Base-by-base conservation (phyloP, 148 eudicot species). In the Salicornia ramosissima region DNA sequence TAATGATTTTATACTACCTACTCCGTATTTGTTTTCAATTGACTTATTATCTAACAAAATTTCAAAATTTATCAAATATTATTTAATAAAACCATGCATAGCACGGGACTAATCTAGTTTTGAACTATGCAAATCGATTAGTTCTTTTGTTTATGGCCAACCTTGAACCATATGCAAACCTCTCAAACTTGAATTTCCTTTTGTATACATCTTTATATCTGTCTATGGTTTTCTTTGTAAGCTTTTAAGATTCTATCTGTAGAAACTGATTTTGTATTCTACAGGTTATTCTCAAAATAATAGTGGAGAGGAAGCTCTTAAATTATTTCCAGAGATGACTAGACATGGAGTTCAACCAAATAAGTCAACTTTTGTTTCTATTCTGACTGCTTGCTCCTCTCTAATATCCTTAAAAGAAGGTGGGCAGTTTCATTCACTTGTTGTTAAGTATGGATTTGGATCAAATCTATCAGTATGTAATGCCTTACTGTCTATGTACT, bases 221-320 rank as follows among this genome's bases (percentile, higher is more conserved):
- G 14, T 10, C 43, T 33, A 31, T 65, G 36, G 29, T 14, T 65
- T 26, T 28, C 30, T 5, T 45, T 19, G 53, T 34, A 25, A 1
- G 8, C 40, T 14, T n/a, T 49, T 19, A 15, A 34, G 28, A 7
- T 62, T 5, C 28, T 39, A 14, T n/a, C 9, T 1, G 9, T 16
- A 22, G 30, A 52, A 30, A 53, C 47, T 67, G 53, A 31, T 49
- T 30, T 26, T 67, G 8, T 31, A 12, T 54, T 62, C 28, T 18
- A 25, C 74, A 79, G 85, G 85, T 67, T 82, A 79, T 76, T 77
- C 71, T 65, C 78, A 79, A 67, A 79, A 74, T 56, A 74, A 68
- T 1, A 54, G 50, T 19, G 79, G 78, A 33, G 78, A 69, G 67
- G 78, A 71, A 31, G 83, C 83, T 74, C 65, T 82, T 40, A 71